These are phyloP conservation scores for Nannochloris sp. DNA, from an alignment of 139 green algal species.

Conservation along the genomic window DNA sequence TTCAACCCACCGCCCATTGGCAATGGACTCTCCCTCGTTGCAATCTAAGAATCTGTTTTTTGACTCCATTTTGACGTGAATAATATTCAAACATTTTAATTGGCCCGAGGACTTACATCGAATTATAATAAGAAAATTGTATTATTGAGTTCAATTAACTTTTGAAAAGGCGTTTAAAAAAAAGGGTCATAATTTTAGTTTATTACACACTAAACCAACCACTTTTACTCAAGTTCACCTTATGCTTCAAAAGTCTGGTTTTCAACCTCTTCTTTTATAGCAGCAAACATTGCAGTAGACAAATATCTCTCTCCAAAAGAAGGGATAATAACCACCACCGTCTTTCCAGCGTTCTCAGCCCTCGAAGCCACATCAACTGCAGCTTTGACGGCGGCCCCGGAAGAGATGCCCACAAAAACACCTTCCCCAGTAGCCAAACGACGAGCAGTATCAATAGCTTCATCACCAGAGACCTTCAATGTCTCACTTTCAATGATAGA, in stretches of 20 bases:
- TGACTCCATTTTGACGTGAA: too few relatives aligned
- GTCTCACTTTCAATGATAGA: conserved; percentile 77
- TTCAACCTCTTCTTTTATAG: conserved; percentile 24
- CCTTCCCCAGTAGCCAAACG: conserved; percentile 62
- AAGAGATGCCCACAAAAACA: conserved; percentile 57
- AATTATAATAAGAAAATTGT: too few relatives aligned
- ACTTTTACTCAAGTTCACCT: too few relatives aligned
- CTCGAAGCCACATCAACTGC: conserved; percentile 31
- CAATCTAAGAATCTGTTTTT: too few relatives aligned
- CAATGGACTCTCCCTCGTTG: too few relatives aligned
- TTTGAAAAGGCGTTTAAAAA: too few relatives aligned
- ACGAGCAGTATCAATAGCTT: conserved; percentile 56
- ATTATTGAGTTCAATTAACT: too few relatives aligned
- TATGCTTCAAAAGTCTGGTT: conserved; percentile 18
- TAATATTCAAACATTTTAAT: too few relatives aligned
- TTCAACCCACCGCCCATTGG: too few relatives aligned
- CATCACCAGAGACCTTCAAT: conserved; percentile 56
- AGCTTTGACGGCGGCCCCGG: conserved; percentile 38
- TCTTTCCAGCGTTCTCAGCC: conserved; percentile 51
- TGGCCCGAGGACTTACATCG: too few relatives aligned
- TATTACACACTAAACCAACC: too few relatives aligned
- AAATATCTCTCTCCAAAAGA: conserved; percentile 52
- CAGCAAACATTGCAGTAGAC: conserved; percentile 23
- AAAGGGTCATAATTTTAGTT: too few relatives aligned
- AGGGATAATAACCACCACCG: conserved; percentile 53